phyloP scores from a whole-genome alignment of 1,284 basidiomycete genomes.

The Athelia psychrophila region DNA sequence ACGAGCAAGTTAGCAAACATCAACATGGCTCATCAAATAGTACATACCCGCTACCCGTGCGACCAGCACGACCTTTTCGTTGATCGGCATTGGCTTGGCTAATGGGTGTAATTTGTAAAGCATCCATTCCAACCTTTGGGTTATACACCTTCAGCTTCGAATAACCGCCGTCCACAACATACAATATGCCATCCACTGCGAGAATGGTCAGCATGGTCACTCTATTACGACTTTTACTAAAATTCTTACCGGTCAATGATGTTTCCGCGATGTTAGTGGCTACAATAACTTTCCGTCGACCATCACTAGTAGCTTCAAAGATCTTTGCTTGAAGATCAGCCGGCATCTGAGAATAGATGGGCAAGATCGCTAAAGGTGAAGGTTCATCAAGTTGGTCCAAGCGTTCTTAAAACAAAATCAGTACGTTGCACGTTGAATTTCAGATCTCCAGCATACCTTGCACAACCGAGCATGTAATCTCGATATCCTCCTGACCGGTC shows the following conservation, averaged over 20 bases:
- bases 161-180: conserved; percentile 95
- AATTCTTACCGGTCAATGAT: conserved; percentile 76
- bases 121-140: conserved; percentile 99
- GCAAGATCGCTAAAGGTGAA: conserved; percentile 81
- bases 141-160: conserved; percentile 99
- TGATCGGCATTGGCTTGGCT: conserved; percentile 98
- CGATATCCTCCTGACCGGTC: conserved; percentile 99
- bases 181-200: conserved; percentile 94
- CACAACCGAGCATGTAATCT: conserved; percentile 90
- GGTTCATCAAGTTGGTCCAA: conserved; percentile 90
- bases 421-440: not conserved
- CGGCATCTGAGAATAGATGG: conserved; percentile 99
- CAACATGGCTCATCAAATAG: not conserved
- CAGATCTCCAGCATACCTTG: conserved; percentile 51
- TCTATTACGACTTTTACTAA: not conserved
- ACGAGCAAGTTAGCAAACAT: conserved; percentile 6
- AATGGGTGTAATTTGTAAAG: conserved; percentile 97
- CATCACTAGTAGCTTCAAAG: conserved; percentile 93
- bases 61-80: conserved; percentile 92
- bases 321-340: conserved; percentile 98
- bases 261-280: conserved; percentile 99
- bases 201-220: conserved; percentile 17
- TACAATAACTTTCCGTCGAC: conserved; percentile 94
- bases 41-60: conserved; percentile 88
- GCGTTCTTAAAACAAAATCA: conserved; percentile 59